Evolutionary conservation across 805 yeast genomes (phyloP), one percentile per base, ranked within the genome.

Genomic region (Kuraishia piskuri): DNA sequence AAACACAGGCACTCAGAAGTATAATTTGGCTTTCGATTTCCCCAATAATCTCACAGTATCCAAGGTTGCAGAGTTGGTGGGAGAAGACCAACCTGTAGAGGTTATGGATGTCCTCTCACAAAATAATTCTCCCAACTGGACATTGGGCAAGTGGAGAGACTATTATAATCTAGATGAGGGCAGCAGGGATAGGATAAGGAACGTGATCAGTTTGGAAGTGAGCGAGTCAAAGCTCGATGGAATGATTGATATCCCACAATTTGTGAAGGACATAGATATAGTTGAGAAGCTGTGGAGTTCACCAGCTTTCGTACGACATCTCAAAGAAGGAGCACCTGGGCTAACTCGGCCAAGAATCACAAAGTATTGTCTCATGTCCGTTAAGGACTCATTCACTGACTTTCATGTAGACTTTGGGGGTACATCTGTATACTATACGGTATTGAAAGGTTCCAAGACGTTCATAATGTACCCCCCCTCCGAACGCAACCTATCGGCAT

Each of bases 361-460:
- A 21, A 80, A 84, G 53, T 90, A 90, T 64, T 84, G 95, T 57
- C 72, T 90, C 46, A 90, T 90, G 96, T 86, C 95, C 0, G 96
- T 88, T 2, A 71, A 75, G 23, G 80, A 84, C 55, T 82, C 94
- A 2, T 90, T 79, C 64, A 90, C 97, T 0, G 97, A 90, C 64
- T 90, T 90, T 68, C 97, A 90, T 66, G 74, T 90, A 47, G 97
- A 90, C 66, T 90, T 90, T 66, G 94, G 95, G 1, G 97, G 96
- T 0, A 88, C 96, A 0, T 86, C 94, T 1, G 97, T 90, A 4
- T 90, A 88, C 64, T 90, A 90, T 67, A 88, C 92, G 2, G 82
- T 90, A 2, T 68, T 90, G 17, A 70, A 76, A n/a, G 97, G 97
- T 1, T 60, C 70, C 2, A 90, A 90, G 61, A 77, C 82, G 31